These are phyloP conservation scores for Crepidotus variabilis DNA, from an alignment of 768 basidiomycete species.

Conservation along the genomic window DNA sequence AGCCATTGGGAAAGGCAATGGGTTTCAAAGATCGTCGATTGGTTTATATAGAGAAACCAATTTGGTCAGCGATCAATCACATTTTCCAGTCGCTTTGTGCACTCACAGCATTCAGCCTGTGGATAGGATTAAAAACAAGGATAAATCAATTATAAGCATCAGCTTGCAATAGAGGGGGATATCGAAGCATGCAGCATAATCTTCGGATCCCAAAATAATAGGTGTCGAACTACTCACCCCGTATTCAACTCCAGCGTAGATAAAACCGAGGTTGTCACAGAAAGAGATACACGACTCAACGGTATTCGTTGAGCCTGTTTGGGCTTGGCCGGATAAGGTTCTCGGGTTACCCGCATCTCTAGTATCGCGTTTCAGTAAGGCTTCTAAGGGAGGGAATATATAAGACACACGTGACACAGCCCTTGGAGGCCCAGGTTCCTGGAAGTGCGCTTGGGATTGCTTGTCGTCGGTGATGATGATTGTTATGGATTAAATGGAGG, in stretches of 20 bases:
- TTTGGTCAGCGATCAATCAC: too few relatives aligned
- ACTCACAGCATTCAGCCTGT: slow-evolving; percentile 29
- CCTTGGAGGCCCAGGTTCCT: slow-evolving; percentile 50
- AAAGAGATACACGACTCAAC: slow-evolving; percentile 46
- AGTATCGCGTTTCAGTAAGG: slow-evolving; percentile 1
- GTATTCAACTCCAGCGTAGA: slow-evolving; percentile 72
- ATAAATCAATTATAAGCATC: neutral
- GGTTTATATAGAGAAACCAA: neutral
- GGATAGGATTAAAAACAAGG: neutral
- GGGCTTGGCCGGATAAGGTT: slow-evolving; percentile 47
- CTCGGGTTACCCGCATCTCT: slow-evolving; percentile 59
- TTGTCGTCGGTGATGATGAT: slow-evolving; percentile 25
- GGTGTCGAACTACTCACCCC: slow-evolving; percentile 19
- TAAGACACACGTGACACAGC: slow-evolving; percentile 57
- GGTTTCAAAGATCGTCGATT: neutral
- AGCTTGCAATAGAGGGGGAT: neutral
- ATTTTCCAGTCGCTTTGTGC: neutral
- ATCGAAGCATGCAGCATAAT: neutral
- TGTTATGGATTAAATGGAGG: neutral
- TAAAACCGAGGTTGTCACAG: slow-evolving; percentile 42
- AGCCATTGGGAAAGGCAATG: slow-evolving; percentile 5
- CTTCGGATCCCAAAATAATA: neutral
- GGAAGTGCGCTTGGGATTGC: slow-evolving; percentile 42
- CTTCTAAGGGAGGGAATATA: neutral
- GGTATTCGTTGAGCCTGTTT: slow-evolving; percentile 55